phyloP scores from a whole-genome alignment of 176 grass and related monocot species.

The Triticum turgidum region DNA sequence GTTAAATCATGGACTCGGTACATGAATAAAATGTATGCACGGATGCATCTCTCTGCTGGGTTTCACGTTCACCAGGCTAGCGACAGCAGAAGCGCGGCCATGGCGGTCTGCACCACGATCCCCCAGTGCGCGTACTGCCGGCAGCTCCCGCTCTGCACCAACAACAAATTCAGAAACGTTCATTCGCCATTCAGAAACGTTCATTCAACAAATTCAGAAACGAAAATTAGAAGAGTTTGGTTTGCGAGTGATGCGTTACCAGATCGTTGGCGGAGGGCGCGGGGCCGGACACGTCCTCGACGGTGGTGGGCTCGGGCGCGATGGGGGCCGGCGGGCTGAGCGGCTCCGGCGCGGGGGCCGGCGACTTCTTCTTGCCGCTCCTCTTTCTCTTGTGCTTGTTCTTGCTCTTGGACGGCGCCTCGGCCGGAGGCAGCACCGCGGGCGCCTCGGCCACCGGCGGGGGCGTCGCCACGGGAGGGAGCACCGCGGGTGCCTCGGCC shows the following conservation, averaged over 20 bases:
- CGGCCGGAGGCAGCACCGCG: conserved; percentile 33
- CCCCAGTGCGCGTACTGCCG: conserved; percentile 8
- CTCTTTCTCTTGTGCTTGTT: conserved; percentile 69
- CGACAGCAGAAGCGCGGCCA: conserved; percentile 37
- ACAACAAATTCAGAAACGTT: neutral
- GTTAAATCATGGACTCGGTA: conserved; percentile 14
- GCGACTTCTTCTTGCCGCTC: conserved; percentile 62
- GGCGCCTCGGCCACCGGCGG: conserved; percentile 43
- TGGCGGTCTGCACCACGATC: conserved; percentile 24
- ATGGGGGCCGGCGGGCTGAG: conserved; percentile 73
- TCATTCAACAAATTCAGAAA: neutral
- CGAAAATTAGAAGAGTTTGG: neutral
- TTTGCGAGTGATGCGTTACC: conserved; percentile 29
- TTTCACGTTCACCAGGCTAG: conserved; percentile 30
- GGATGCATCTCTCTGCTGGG: neutral
- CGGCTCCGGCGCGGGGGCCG: conserved; percentile 49
- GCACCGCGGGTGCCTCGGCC: conserved; percentile 27
- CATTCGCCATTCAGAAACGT: too few relatives aligned
- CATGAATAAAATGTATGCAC: neutral
- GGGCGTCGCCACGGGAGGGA: conserved; percentile 25
- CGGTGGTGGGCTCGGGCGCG: conserved; percentile 50
- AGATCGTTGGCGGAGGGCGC: conserved; percentile 65
- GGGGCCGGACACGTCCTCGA: conserved; percentile 46
- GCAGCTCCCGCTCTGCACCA: conserved; percentile 22
- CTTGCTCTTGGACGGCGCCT: conserved; percentile 66